Evolutionary conservation across 768 basidiomycete species (phyloP).

Genomic region (Suillus plorans): DNA sequence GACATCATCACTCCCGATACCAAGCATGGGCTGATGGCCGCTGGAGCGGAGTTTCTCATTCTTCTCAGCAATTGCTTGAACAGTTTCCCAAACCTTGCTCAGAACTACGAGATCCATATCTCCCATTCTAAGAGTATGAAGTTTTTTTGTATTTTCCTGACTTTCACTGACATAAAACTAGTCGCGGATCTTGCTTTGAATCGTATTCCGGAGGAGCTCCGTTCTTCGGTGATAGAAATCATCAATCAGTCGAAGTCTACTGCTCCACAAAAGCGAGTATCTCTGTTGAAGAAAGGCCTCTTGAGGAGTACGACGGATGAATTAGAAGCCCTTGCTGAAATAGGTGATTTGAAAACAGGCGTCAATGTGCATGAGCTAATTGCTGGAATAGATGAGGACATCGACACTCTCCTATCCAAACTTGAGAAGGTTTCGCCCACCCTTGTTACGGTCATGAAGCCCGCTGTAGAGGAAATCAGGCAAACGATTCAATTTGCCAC

Average conservation of each 20-base stretch:
- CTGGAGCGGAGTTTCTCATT: conserved; percentile 72
- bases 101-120: conserved; percentile 72
- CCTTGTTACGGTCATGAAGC: conserved; percentile 46
- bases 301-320: conserved; percentile 69
- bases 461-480: conserved; percentile 61
- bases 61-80: conserved; percentile 67
- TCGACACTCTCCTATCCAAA: conserved; percentile 53
- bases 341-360: conserved; percentile 39
- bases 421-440: conserved; percentile 62
- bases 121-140: conserved; percentile 74
- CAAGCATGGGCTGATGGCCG: conserved; percentile 59
- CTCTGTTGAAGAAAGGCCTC: conserved; percentile 69
- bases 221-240: conserved; percentile 59
- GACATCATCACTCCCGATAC: conserved; percentile 83
- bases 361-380: conserved; percentile 5
- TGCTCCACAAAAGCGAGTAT: conserved; percentile 64
- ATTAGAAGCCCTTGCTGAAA: conserved; percentile 66
- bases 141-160: background rate
- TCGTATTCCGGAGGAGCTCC: conserved; percentile 58
- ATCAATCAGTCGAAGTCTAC: conserved; percentile 66
- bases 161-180: conserved; percentile 28
- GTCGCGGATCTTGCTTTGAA: conserved; percentile 67
- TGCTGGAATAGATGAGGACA: conserved; percentile 51
- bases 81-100: conserved; percentile 66
- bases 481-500: conserved; percentile 57